Base-by-base conservation (phyloP, 2,329 filamentous ascomycete species). In the Ascochyta koolunga region DNA sequence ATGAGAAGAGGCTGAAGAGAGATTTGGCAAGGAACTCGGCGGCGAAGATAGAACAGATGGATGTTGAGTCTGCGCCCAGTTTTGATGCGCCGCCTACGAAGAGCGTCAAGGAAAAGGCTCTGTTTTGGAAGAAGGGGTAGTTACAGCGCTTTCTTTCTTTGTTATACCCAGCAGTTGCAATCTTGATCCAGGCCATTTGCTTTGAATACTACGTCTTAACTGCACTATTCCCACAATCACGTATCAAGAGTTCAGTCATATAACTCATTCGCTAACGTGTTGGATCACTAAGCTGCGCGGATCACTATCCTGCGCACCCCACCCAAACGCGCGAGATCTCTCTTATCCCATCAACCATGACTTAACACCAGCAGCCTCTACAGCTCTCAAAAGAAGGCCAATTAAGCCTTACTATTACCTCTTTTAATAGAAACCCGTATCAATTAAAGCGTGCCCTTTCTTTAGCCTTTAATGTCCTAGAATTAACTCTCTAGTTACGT, bases 91-190 rank as follows among this genome's bases (percentile, higher is more conserved):
- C 70, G 18, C 67, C 67, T 1, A 67, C 27, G 66, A 60, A 65
- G 36, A 39, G 56, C 61, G 25, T 67, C 54, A 47, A 62, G 59
- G 58, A 61, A 9, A 70, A 60, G 39, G 60, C 58, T 0, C 61
- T 67, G 27, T 71, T 71, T 38, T 72, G 69, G 70, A 69, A 65
- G 60, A 73, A 71, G 50, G 59, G 60, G 22, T 68, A 62, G 56
- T 50, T 38, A 15, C 40, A 46, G 2, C 37, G 22, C 18, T 31
- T 50, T 24, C 21, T 40, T 24, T 22, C 7, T 31, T 21, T 29
- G 10, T 32, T 46, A 41, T 46, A 45, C 41, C 49, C 41, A 51
- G 13, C 21, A 13, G n/a, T 39, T 9, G 6, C 13, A 39, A 10
- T 24, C 15, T 37, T 31, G 2, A 21, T 13, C 5, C 10, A 22